These are phyloP conservation scores for Epithemia pelagica DNA, from an alignment of 108 stramenopile species.

Conservation along the genomic window DNA sequence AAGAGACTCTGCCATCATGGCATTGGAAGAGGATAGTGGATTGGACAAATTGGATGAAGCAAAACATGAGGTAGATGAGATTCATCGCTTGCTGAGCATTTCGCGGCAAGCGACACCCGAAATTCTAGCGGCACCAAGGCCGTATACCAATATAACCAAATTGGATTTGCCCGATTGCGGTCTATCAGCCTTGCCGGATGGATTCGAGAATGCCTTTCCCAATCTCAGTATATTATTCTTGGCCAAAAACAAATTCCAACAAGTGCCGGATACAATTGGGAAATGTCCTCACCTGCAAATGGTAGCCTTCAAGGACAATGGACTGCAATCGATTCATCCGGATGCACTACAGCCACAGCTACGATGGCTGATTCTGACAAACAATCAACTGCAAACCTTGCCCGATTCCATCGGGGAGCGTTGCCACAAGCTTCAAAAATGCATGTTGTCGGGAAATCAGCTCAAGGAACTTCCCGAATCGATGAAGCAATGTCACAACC, in stretches of 20 bases:
- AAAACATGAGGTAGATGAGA: background rate
- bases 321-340: constrained; percentile 34
- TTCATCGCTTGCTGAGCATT: background rate
- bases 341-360: constrained; percentile 49
- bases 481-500: constrained; percentile 25
- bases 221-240: constrained; percentile 58
- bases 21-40: no score
- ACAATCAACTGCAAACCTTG: constrained; percentile 33
- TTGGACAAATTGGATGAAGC: background rate
- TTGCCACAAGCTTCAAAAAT: constrained; percentile 49
- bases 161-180: constrained; percentile 41
- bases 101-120: background rate
- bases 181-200: constrained; percentile 25
- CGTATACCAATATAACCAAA: constrained; percentile 24
- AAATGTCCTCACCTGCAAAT: constrained; percentile 48
- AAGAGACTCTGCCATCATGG: no score
- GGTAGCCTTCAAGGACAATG: constrained; percentile 57
- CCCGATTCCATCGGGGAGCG: constrained; percentile 44
- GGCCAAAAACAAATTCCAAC: constrained; percentile 46
- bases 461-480: constrained; percentile 24
- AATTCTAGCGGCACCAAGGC: background rate
- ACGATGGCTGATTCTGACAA: constrained; percentile 63
- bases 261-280: constrained; percentile 47
- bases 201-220: constrained; percentile 30
- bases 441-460: constrained; percentile 55